A percentile compares a stretch with the other conserved stretches of the same genome.
Evolutionary conservation across 2,329 filamentous ascomycete genomes (phyloP).

Genomic region (Tympanopsis confertula): DNA sequence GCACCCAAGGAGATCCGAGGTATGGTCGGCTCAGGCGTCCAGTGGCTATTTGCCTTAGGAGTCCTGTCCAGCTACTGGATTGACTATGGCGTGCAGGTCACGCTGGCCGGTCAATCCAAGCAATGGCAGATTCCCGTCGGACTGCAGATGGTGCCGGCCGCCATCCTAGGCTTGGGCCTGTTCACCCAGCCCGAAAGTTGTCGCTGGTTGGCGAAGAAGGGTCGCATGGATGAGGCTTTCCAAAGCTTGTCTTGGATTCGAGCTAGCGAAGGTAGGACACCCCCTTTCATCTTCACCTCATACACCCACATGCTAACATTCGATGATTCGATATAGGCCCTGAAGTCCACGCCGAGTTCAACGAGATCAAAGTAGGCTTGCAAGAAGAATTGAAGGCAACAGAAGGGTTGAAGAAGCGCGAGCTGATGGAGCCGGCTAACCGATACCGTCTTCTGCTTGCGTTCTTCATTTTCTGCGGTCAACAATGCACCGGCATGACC

Average conservation of each 20-base stretch:
- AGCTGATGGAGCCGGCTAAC: neutral
- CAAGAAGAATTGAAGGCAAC: neutral
- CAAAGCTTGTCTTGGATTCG: neutral
- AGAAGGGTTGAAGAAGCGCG: neutral
- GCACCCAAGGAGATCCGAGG: constrained; percentile 27
- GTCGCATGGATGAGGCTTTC: neutral
- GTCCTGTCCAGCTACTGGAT: constrained; percentile 25
- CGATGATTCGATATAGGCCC: too few relatives aligned
- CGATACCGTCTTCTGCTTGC: constrained; percentile 15
- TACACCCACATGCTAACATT: too few relatives aligned
- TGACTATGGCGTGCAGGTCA: constrained; percentile 17
- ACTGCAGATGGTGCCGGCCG: constrained; percentile 5
- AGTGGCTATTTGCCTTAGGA: constrained; percentile 22
- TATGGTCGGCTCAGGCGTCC: constrained; percentile 21
- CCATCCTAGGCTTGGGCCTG: neutral
- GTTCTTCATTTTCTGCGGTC: constrained; percentile 19
- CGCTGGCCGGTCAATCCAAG: constrained; percentile 12
- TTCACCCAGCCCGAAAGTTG: neutral
- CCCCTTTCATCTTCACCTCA: too few relatives aligned
- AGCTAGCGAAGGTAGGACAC: constrained; percentile 5
- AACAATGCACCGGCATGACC: constrained; percentile 20
- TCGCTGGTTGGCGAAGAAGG: neutral
- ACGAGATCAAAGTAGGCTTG: constrained; percentile 13
- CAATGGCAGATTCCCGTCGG: constrained; percentile 24
- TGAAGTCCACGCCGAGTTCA: constrained; percentile 18